phyloP scores from a whole-genome alignment of 2,329 filamentous ascomycete species.

The Ramichloridium luteum region DNA sequence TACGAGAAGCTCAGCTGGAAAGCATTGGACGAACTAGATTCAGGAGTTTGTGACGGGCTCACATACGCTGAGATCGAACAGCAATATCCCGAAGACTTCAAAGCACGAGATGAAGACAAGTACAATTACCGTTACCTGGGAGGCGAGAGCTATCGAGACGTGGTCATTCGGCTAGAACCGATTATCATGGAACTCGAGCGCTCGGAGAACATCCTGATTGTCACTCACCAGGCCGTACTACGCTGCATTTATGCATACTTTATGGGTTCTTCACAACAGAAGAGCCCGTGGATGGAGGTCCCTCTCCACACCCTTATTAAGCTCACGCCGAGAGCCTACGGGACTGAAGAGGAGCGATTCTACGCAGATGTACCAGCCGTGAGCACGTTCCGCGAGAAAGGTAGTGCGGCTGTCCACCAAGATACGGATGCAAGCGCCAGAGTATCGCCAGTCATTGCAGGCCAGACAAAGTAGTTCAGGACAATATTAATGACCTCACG shows the following conservation, averaged over 20 bases:
- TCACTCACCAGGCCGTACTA: conserved; percentile 93
- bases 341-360: conserved; percentile 77
- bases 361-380: conserved; percentile 90
- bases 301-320: conserved; percentile 94
- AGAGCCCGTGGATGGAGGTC: conserved; percentile 97
- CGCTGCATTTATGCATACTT: conserved; percentile 98
- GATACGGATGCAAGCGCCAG: conserved; percentile 14
- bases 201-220: conserved; percentile 91
- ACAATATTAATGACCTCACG: too few relatives aligned
- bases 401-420: conserved; percentile 80
- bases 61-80: conserved; percentile 94
- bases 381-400: conserved; percentile 91
- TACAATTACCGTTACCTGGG: conserved; percentile 99
- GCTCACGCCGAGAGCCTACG: conserved; percentile 85
- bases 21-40: conserved; percentile 91
- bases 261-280: conserved; percentile 88
- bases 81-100: conserved; percentile 85
- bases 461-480: conserved; percentile 9
- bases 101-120: conserved; percentile 91
- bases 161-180: conserved; percentile 92
- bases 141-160: conserved; percentile 89
- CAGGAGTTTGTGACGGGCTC: conserved; percentile 88
- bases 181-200: conserved; percentile 99
- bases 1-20: conserved; percentile 99
- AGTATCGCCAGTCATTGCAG: conserved; percentile 10